Conservation (phyloP, 129 eudicot species). For the Ambrosia artemisiifolia region DNA sequence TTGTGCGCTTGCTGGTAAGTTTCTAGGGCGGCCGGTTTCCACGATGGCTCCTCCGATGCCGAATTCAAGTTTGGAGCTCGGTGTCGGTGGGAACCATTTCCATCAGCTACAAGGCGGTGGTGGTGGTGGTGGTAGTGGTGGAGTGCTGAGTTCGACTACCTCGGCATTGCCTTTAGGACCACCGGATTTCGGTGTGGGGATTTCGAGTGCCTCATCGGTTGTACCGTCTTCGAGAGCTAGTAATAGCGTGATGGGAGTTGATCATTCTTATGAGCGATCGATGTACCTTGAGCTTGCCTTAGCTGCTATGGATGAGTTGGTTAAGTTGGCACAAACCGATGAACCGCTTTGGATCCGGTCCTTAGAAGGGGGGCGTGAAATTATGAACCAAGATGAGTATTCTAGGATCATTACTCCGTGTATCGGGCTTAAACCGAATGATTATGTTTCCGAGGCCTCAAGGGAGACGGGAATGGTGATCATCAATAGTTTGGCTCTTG, state of each 20-base stretch:
- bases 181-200: constrained; percentile 62
- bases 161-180: constrained; percentile 60
- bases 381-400: constrained; percentile 71
- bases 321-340: constrained; percentile 77
- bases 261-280: constrained; percentile 73
- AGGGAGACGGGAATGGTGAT: constrained; percentile 97
- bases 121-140: constrained; percentile 16
- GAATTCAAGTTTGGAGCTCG: constrained; percentile 84
- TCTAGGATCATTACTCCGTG: constrained; percentile 58
- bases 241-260: constrained; percentile 46
- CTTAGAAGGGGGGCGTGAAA: constrained; percentile 72
- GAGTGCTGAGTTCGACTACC: constrained; percentile 38
- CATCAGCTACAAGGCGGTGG: constrained; percentile 13
- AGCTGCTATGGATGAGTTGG: constrained; percentile 91
- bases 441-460: constrained; percentile 76
- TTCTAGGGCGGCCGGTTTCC: constrained; percentile 82
- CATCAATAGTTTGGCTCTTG: constrained; percentile 94
- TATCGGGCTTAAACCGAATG: constrained; percentile 77
- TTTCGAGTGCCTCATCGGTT: constrained; percentile 44
- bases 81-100: constrained; percentile 71
- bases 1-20: constrained; percentile 79
- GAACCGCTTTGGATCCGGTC: constrained; percentile 83
- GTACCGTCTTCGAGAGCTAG: constrained; percentile 49
- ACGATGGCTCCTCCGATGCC: constrained; percentile 69
- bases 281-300: constrained; percentile 92